Evolutionary conservation across 257 asterid genomes (phyloP), one percentile per base, ranked within the genome.

Genomic region (Nyctanthes arbortristis): DNA sequence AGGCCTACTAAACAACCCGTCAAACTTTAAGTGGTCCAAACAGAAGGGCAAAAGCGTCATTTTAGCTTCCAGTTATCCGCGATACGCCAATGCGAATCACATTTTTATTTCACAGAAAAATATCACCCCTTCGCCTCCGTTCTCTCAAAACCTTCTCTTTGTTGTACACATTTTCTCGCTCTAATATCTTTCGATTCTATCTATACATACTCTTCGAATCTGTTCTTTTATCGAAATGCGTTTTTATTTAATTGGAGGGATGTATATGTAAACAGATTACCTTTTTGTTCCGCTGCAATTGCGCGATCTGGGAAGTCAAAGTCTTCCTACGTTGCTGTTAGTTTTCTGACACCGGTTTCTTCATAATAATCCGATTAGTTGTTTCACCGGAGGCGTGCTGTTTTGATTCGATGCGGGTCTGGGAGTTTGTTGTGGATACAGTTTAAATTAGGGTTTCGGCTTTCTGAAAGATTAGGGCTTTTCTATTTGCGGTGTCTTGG

Each of bases 401-500:
- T 43, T 66, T 73, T 68, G 71, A 71, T 69, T 77, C 69, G 47
- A 56, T 57, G 75, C 20, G 12, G 18, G 64, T 43, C 49, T 64
- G 65, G 64, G 25, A 61, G 75, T 64, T 73, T 70, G 70, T 35
- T 34, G 63, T 24, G 32, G 73, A 18, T 58, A 67, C 54, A 54
- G 43, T 40, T 68, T 61, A 75, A 75, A 70, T 73, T 90, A 88
- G 95, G 95, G 95, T 84, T 88, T 90, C 73, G 81, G 67, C 57
- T 67, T 71, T 24, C 13, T 35, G 29, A 49, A 49, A 52, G 14
- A 2, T 22, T 3, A 52, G 13, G 30, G 59, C 13, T 7, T 37
- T 49, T 49, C n/a, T n/a, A n/a, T 49, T 20, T 22, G 28, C 30
- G 59, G 59, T 4, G 59, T 52, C 10, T 43, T 16, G 16, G 59